Evolutionary conservation across 106 monocot species (phyloP).

Genomic region (Phalaenopsis equestris): DNA sequence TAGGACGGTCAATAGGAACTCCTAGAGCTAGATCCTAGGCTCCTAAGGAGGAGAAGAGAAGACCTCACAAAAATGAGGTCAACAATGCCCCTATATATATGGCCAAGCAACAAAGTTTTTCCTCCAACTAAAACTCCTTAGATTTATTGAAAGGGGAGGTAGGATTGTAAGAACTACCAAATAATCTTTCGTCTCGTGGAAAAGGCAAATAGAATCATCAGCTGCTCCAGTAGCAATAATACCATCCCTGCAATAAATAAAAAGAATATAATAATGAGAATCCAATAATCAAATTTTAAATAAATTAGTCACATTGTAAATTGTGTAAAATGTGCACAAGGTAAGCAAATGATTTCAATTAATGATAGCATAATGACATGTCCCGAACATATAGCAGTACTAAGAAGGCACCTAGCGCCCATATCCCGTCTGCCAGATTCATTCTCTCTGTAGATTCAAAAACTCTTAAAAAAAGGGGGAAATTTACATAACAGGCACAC

Average conservation of each 20-base stretch:
- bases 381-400: not conserved
- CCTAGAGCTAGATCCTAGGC: too few relatives aligned
- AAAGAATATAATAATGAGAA: conserved; percentile 4
- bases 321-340: not conserved
- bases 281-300: conserved; percentile 2
- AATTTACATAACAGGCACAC: too few relatives aligned
- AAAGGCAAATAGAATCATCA: conserved; percentile 69
- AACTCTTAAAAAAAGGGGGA: not conserved
- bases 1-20: too few relatives aligned
- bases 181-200: conserved; percentile 36
- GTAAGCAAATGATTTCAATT: not conserved
- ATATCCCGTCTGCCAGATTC: not conserved
- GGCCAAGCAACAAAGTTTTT: not conserved
- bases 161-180: conserved; percentile 19
- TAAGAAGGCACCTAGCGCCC: not conserved
- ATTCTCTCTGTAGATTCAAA: not conserved
- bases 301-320: not conserved
- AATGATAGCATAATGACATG: not conserved
- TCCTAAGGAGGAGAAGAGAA: not conserved
- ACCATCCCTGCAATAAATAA: conserved; percentile 33
- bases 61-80: too few relatives aligned
- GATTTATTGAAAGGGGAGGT: not conserved
- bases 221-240: conserved; percentile 71
- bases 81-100: not conserved
- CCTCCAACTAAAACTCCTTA: not conserved